Evolutionary conservation across 768 basidiomycete genomes (phyloP), one percentile per base, ranked within the genome.

Genomic region (Guyanaporus albipodus): DNA sequence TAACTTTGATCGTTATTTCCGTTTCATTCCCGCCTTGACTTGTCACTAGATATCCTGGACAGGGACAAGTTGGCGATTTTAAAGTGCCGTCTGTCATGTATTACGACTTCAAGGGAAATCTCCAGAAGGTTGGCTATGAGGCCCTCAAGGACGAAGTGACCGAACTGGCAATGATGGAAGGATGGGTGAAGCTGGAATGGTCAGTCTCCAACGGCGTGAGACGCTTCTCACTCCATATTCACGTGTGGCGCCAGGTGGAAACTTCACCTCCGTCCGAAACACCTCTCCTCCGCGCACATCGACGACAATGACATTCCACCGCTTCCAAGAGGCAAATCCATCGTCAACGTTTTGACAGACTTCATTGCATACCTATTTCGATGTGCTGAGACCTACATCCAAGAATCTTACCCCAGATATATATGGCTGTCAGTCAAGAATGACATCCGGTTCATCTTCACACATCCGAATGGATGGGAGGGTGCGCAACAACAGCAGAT

Each of bases 381-480:
- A 4, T 77, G 76, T 26, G 67, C 75, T 0, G 59, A 58, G 22
- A 56, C 44, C 0, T 80, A 75, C 42, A 78, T 82, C 26, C 52
- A 58, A 14, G 73, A 77, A 15, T 66, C 68, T 0, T 71, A 75
- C 32, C 59, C 66, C 0, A 32, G 35, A 1, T 77, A 78, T 4
- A 54, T 77, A 1, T 79, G 77, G 78, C 41, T 46, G 0, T 70
- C 69, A 0, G 49, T 79, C 15, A 62, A 73, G 46, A 48, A 66
- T 12, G 55, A 47, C 2, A 74, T 77, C 18, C 69, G 77, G 22
- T 77, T 76, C 46, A 66, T 83, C 2, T 68, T 83, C 5, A 72
- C 73, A 0, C 80, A 82, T 52, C 82, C 82, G 2, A 83, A 83
- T 44, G 80, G 78, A 0, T 83, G 82, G 82, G 80, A 76, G 46